Base-by-base conservation (phyloP, 768 basidiomycete genomes). In the Russula olivacea region DNA sequence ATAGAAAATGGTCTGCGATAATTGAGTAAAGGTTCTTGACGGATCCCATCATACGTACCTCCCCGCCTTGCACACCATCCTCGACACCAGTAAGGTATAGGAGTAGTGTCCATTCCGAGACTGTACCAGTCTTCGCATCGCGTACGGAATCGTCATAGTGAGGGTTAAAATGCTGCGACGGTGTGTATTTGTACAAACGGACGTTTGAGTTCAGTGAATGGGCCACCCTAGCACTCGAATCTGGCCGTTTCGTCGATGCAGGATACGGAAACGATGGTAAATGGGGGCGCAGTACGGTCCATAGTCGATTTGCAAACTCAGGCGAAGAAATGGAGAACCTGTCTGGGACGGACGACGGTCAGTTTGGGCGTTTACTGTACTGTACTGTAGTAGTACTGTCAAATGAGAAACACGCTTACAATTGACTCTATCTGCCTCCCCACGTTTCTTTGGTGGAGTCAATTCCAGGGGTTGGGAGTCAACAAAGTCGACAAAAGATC, bases 21-120 rank as follows among this genome's bases (percentile, higher is more conserved):
- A 38, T 21, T 32, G 15, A 53, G 43, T 10, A 12, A 15, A 56
- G n/a, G 55, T 38, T 15, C 28, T 5, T 1, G 14, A 25, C 14
- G 32, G 25, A 45, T 55, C 41, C 41, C 4, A 34, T 9, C 30
- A 32, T n/a, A 45, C 72, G 47, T 69, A 84, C 83, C 76, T 89
- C 83, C 7, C 88, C 87, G 36, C 88, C 88, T 68, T 84, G 78
- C 2, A 91, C 83, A 19, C 87, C 88, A 69, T 89, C 88, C 68
- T 90, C 86, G 5, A 71, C 71, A 1, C 89, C 89, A 6, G 86
- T 84, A 38, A 91, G 71, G 69, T 91, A 91, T 28, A 91, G 78
- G 28, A 91, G 72, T 41, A 91, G 72, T 0, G 89, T 91, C 89
- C 89, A 91, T 71, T 89, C 87, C 38, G 86, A 88, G 70, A 80